Evolutionary conservation across 345 rosid species (phyloP), one percentile per base, ranked within the genome.

Genomic region (Eucalyptus marginata): DNA sequence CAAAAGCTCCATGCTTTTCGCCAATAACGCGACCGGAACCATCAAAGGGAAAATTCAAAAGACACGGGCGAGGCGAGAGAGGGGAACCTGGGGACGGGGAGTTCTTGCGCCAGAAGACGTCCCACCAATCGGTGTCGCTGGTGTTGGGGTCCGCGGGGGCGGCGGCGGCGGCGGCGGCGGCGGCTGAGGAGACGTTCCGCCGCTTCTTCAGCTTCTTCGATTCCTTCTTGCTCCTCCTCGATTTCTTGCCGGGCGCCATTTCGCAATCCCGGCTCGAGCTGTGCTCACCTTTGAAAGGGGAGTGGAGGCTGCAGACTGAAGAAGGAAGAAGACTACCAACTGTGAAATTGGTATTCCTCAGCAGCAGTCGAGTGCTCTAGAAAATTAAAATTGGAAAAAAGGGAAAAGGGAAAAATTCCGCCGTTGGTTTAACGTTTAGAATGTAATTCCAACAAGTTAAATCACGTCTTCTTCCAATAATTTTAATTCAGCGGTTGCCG

Each of bases 61-160:
- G 88, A 46, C 13, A 46, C 83, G 31, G 49, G 44, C 47, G 25
- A 29, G 44, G 9, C n/a, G 46, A 58, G 50, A 59, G 59, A 59
- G 46, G 44, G 18, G 76, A 80, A 88, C 90, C 89, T 33, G 50
- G 47, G 89, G 92, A 94, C 94, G 90, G 86, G 25, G 96, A 93
- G 90, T 96, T 96, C 90, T 93, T 95, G 88, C 79, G 93, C 96
- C 95, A 95, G 97, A 97, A 97, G 91, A 91, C 89, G 54, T 92
- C 95, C 99, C 99, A 97, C 99, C 99, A 97, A 88, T 96, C 99
- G 87, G 98, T 94, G 85, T 97, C 99, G 56, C 89, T 88, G 87
- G 96, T 93, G 44, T 92, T 94, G 79, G 97, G 98, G 52, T 95
- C 99, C 52, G 93, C 59, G 15, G 99, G 96, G 87, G 88, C 95